These are phyloP conservation scores for Tylopilus subfusipes DNA, from an alignment of 768 basidiomycete species.

Conservation along the genomic window DNA sequence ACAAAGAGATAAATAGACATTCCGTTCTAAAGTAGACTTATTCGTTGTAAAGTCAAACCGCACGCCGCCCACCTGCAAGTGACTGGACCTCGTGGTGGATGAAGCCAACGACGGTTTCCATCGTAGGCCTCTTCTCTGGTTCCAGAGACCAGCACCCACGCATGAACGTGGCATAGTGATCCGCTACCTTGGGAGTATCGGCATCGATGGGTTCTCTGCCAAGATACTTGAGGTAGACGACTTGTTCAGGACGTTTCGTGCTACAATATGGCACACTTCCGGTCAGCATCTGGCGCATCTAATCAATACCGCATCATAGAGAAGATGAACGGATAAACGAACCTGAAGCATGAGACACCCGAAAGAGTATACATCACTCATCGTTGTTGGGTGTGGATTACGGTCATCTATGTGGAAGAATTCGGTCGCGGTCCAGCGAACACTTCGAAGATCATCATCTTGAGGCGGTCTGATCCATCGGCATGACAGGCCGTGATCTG, in stretches of 20 bases:
- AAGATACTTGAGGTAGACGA: constrained; percentile 12
- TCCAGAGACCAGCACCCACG: constrained; percentile 9
- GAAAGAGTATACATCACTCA: constrained; percentile 17
- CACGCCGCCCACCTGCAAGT: not conserved
- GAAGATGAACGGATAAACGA: not conserved
- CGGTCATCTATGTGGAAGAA: not conserved
- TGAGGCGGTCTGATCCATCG: too few species aligned
- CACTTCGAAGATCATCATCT: not conserved
- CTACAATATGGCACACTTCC: constrained; percentile 7
- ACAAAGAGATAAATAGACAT: too few species aligned
- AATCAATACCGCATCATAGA: not conserved
- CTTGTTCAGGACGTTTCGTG: constrained; percentile 8
- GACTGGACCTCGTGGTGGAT: not conserved
- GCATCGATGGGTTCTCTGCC: constrained; percentile 15
- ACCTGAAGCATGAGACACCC: constrained; percentile 18
- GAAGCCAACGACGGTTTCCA: constrained; percentile 5
- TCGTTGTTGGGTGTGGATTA: constrained; percentile 2
- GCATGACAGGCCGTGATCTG: not conserved
- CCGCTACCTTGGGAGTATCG: constrained; percentile 1
- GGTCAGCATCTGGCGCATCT: constrained; percentile 3
- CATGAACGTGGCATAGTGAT: constrained; percentile 3
- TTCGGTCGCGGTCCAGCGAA: constrained; percentile 15
- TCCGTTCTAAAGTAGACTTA: too few species aligned
- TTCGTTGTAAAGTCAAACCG: too few species aligned
- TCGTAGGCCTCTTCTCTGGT: constrained; percentile 10